Evolutionary conservation across 257 asterid genomes (phyloP).

Genomic region (Jaltomata sinuosa): DNA sequence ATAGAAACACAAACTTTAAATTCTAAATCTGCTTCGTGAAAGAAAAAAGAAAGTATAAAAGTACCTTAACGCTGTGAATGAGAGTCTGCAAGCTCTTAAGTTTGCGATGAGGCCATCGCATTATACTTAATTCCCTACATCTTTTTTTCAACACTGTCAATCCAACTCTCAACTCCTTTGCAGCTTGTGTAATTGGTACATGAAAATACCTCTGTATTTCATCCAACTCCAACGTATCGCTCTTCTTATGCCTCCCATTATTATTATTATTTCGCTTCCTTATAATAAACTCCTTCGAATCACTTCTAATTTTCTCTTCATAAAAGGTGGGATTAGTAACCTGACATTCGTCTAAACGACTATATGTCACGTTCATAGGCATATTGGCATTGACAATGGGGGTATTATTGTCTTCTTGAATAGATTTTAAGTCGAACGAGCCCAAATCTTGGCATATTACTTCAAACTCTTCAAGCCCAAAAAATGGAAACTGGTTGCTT

Average conservation of each 20-base stretch:
- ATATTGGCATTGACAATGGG: neutral
- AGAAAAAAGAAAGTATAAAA: too few relatives aligned
- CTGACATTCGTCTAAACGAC: neutral
- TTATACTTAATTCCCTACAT: conserved; percentile 63
- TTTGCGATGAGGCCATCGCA: conserved; percentile 85
- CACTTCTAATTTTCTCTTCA: neutral
- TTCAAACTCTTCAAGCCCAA: conserved; percentile 31
- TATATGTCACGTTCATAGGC: neutral
- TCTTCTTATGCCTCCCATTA: conserved; percentile 29
- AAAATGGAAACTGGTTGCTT: neutral
- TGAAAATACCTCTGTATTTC: conserved; percentile 67
- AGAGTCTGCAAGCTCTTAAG: conserved; percentile 83
- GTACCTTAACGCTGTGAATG: conserved; percentile 72
- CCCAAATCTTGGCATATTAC: conserved; percentile 32
- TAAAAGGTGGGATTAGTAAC: neutral
- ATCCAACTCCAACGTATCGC: conserved; percentile 32
- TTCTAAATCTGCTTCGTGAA: too few relatives aligned
- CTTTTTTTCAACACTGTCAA: conserved; percentile 73
- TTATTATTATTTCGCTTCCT: neutral
- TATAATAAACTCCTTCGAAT: neutral
- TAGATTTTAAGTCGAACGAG: conserved; percentile 26
- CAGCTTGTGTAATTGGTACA: conserved; percentile 72
- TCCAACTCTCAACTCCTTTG: conserved; percentile 67
- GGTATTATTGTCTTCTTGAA: neutral
- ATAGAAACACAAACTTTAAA: too few relatives aligned